Conservation (phyloP, 768 basidiomycete genomes). For the Leccinum arenicola region DNA sequence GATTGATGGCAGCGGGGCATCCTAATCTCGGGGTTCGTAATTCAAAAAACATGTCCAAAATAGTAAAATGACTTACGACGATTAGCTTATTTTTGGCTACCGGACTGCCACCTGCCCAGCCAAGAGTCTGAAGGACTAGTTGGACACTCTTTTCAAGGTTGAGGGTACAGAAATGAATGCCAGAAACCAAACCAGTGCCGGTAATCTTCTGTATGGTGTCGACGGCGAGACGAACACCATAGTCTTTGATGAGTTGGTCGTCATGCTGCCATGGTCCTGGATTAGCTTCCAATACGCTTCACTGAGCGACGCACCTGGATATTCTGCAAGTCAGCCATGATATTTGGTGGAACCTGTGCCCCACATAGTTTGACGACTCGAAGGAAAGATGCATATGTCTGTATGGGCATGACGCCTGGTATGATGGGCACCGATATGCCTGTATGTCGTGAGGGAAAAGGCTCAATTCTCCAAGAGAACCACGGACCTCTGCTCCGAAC, state of each 20-base stretch:
- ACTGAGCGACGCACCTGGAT: conserved; percentile 59
- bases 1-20: conserved; percentile 34
- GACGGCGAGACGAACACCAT: conserved; percentile 84
- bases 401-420: conserved; percentile 97
- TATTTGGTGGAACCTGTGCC: conserved; percentile 63
- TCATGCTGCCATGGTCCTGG: conserved; percentile 59
- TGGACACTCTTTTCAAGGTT: conserved; percentile 97
- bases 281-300: background rate
- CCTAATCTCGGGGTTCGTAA: conserved; percentile 32
- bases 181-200: conserved; percentile 54
- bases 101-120: conserved; percentile 59
- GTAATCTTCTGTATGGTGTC: conserved; percentile 69
- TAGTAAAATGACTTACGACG: conserved; percentile 40
- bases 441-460: conserved; percentile 30
- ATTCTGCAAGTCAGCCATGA: conserved; percentile 64
- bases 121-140: conserved; percentile 74
- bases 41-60: background rate
- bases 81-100: conserved; percentile 62
- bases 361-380: conserved; percentile 89
- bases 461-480: background rate
- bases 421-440: conserved; percentile 90
- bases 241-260: conserved; percentile 91
- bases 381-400: conserved; percentile 91
- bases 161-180: conserved; percentile 93
- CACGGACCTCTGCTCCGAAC: conserved; percentile 68